These are phyloP conservation scores for Hordeum marinum DNA, from an alignment of 176 grass and related monocot species.

Conservation along the genomic window DNA sequence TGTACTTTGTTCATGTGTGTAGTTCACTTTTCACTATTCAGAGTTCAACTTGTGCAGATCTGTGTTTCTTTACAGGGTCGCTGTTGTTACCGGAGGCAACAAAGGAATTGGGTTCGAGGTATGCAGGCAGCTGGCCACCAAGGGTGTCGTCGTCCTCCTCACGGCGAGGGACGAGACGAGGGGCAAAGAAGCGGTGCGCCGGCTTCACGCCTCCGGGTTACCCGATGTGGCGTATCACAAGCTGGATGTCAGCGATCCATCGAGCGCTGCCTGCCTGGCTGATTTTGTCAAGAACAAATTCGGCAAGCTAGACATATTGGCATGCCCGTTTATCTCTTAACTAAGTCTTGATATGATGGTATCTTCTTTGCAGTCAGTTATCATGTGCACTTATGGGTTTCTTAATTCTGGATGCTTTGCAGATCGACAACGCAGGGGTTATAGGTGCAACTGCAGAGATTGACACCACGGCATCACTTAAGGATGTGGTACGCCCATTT, in stretches of 20 bases:
- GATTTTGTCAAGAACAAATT: conserved; percentile 43
- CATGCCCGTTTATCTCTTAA: neutral
- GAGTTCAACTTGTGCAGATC: neutral
- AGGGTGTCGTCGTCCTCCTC: conserved; percentile 42
- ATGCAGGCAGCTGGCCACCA: conserved; percentile 41
- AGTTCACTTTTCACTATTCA: neutral
- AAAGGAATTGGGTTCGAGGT: conserved; percentile 59
- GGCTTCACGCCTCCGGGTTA: conserved; percentile 20
- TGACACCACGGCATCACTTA: neutral
- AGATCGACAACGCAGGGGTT: conserved; percentile 45
- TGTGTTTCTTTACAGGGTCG: conserved; percentile 23
- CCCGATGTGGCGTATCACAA: conserved; percentile 34
- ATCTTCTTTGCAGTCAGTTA: neutral
- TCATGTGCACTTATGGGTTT: neutral
- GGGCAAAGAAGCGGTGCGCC: conserved; percentile 16
- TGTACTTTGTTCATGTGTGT: neutral
- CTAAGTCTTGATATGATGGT: neutral
- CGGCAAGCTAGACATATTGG: conserved; percentile 50
- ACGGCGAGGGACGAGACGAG: conserved; percentile 47
- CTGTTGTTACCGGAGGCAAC: conserved; percentile 54
- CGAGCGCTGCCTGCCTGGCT: conserved; percentile 21
- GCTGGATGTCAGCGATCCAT: conserved; percentile 37
- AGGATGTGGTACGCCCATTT: conserved; percentile 24
- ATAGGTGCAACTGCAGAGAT: conserved; percentile 26
- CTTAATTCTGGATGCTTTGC: neutral